Conservation (phyloP, 148 eudicot species). For the Cornus suecica region DNA sequence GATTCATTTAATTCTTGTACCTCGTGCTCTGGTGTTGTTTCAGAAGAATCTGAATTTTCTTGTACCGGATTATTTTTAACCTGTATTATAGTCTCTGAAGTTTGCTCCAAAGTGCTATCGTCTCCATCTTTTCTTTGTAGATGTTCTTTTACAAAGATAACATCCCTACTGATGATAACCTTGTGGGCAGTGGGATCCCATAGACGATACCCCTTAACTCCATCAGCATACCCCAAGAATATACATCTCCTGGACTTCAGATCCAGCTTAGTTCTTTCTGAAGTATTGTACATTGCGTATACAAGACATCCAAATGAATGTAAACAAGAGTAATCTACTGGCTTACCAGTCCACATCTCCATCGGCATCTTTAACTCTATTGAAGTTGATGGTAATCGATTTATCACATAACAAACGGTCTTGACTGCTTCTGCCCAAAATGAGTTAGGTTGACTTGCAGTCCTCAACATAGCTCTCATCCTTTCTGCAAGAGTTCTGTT, state of each 20-base stretch:
- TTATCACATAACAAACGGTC: neutral
- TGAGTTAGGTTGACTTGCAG: neutral
- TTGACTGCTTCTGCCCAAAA: neutral
- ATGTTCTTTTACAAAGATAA: neutral
- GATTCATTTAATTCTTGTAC: neutral
- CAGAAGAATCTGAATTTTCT: conserved; percentile 2
- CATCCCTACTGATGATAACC: conserved; percentile 1
- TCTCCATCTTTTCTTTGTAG: neutral
- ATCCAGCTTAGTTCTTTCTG: neutral
- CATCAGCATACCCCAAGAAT: conserved; percentile 10
- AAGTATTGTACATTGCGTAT: conserved; percentile 2
- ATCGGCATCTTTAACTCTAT: neutral
- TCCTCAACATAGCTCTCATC: neutral
- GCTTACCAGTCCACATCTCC: neutral
- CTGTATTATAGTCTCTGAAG: neutral
- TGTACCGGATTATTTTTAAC: neutral
- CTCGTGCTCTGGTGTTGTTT: conserved; percentile 9
- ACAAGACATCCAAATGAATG: conserved; percentile 10
- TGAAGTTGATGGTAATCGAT: neutral
- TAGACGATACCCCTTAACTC: conserved; percentile 16
- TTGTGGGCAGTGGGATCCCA: conserved; percentile 15
- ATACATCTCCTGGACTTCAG: conserved; percentile 5
- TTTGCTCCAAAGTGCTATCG: neutral
- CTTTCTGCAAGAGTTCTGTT: conserved; percentile 2
- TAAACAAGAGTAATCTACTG: neutral